Conservation (phyloP, 164 flowering plant species). For the Platanus orientalis region DNA sequence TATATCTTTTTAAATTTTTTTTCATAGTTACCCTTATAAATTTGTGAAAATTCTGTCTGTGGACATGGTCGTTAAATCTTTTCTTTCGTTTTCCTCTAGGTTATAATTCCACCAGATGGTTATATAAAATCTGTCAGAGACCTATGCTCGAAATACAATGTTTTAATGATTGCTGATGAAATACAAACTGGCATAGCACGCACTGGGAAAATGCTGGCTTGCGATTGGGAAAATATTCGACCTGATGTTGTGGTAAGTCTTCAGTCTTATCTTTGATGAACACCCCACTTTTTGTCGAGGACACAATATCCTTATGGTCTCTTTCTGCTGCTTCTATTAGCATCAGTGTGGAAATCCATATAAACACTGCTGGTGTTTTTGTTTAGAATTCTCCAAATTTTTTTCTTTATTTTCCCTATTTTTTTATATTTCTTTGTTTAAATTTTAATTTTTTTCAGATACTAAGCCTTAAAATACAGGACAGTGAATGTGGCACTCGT, state of each 20-base stretch:
- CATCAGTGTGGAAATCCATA: background rate
- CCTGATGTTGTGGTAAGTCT: constrained; percentile 88
- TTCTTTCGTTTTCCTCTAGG: constrained; percentile 36
- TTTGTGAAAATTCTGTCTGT: background rate
- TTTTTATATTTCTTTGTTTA: background rate
- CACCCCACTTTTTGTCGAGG: background rate
- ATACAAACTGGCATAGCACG: constrained; percentile 93
- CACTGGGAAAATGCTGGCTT: constrained; percentile 87
- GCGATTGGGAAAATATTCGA: constrained; percentile 92
- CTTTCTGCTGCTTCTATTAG: background rate
- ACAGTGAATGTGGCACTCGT: no score
- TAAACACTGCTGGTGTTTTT: background rate
- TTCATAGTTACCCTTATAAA: no score
- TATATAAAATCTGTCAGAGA: constrained; percentile 82
- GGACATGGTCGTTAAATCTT: background rate
- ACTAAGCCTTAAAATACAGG: background rate
- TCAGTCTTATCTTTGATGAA: background rate
- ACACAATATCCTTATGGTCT: background rate
- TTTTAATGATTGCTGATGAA: constrained; percentile 97
- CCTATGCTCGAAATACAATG: constrained; percentile 76
- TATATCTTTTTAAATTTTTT: no score
- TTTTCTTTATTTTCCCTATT: background rate
- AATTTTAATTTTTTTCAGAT: background rate
- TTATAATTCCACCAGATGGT: constrained; percentile 86
- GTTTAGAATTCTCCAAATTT: background rate